Conservation (phyloP, 352 stramenopile species). For the Phytophthora europaea region DNA sequence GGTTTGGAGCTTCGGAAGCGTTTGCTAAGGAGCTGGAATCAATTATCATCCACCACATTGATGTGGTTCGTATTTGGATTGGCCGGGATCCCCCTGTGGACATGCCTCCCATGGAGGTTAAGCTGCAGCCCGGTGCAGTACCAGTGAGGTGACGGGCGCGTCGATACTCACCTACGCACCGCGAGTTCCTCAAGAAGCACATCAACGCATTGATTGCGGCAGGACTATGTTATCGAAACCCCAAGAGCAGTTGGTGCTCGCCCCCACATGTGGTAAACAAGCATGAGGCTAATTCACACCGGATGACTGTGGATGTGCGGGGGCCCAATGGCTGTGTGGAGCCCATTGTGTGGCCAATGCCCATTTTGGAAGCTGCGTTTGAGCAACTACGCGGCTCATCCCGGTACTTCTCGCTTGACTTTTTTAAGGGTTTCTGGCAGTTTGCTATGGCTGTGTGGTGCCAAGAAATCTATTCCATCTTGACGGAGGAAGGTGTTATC, state of each 20-base stretch:
- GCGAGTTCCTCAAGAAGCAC: background rate
- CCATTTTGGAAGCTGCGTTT: background rate
- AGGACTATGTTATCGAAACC: constrained; percentile 16
- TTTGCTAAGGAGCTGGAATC: background rate
- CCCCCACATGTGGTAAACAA: constrained; percentile 16
- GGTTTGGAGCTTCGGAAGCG: background rate
- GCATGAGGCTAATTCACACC: background rate
- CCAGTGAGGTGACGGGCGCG: constrained; percentile 13
- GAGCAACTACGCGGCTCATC: constrained; percentile 3
- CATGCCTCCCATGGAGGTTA: constrained; percentile 24
- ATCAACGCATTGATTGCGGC: constrained; percentile 5
- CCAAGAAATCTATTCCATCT: constrained; percentile 26
- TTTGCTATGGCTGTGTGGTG: constrained; percentile 12
- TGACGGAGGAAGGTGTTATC: constrained; percentile 22
- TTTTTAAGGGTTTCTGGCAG: constrained; percentile 30
- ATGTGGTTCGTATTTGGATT: constrained; percentile 14
- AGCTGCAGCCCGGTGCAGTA: constrained; percentile 3
- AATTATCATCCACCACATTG: constrained; percentile 16
- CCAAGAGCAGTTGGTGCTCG: constrained; percentile 13
- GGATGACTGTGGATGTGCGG: constrained; percentile 23
- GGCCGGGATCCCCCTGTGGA: constrained; percentile 20
- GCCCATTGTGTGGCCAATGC: constrained; percentile 19
- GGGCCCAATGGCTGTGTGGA: constrained; percentile 13
- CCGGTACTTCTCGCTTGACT: constrained; percentile 21
- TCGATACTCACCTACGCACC: constrained; percentile 9